Percentiles rank a stretch among this genome's conserved stretches.
phyloP scores from a whole-genome alignment of 345 rosid species.

The Aquilaria yunnanensis region DNA sequence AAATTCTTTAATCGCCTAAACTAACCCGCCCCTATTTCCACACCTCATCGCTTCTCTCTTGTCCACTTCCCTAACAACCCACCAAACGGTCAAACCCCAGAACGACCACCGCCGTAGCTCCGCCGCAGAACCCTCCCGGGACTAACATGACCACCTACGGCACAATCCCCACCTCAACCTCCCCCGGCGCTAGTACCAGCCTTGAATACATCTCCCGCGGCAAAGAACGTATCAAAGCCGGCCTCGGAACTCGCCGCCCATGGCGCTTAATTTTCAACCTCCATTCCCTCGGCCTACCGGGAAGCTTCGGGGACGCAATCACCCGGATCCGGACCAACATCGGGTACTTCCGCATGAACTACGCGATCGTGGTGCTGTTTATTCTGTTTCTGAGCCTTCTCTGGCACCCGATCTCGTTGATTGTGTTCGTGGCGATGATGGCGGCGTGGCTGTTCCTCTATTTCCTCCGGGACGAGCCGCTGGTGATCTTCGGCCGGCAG shows the following conservation, averaged over 20 bases:
- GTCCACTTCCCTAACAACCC: too few species aligned
- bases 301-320: slow-evolving; percentile 15
- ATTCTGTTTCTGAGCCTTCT: slow-evolving; percentile 44
- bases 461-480: slow-evolving; percentile 38
- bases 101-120: too few species aligned
- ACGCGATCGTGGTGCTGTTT: slow-evolving; percentile 24
- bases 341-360: slow-evolving; percentile 38
- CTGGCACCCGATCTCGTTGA: slow-evolving; percentile 45
- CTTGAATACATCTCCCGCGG: slow-evolving; percentile 13
- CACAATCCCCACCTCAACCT: slow-evolving; percentile 28
- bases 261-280: slow-evolving; percentile 45
- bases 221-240: slow-evolving; percentile 28
- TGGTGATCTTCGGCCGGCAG: slow-evolving; percentile 24
- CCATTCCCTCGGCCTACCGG: slow-evolving; percentile 31
- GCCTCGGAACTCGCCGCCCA: slow-evolving; percentile 38
- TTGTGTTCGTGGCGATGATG: slow-evolving; percentile 32
- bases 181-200: slow-evolving; percentile 3
- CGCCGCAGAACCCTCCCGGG: too few species aligned
- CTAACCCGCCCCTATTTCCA: too few species aligned
- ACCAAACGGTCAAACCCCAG: too few species aligned
- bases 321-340: slow-evolving; percentile 32
- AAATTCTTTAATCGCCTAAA: too few species aligned
- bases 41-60: too few species aligned
- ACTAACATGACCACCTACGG: slow-evolving; percentile 37
- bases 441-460: slow-evolving; percentile 48